Conservation (phyloP, 1,139 yeast species). For the Saccharomyces hybrid region DNA sequence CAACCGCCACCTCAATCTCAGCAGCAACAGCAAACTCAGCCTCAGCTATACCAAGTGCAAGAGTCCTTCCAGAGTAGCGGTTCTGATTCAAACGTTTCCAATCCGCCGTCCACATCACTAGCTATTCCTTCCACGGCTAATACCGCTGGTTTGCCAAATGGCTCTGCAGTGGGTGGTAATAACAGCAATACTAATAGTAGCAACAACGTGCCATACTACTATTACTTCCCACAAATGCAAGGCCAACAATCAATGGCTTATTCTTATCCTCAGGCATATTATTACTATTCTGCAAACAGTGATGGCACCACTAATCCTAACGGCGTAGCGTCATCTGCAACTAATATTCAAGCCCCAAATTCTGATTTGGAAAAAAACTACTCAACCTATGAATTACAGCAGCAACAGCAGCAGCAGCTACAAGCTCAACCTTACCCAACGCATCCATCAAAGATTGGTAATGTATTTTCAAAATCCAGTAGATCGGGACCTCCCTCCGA, state of each 20-base stretch:
- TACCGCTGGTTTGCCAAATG: not conserved
- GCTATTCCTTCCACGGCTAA: not conserved
- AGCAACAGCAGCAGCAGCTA: constrained; percentile 1
- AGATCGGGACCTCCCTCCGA: not conserved
- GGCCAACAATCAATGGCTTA: not conserved
- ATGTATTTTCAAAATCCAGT: not conserved
- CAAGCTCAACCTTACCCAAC: not conserved
- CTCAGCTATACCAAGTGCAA: not conserved
- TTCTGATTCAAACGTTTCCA: not conserved
- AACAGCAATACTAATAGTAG: not conserved
- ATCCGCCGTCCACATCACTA: not conserved
- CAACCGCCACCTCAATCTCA: constrained; percentile 7
- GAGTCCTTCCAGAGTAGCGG: not conserved
- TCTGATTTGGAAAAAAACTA: not conserved
- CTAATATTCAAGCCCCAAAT: not conserved
- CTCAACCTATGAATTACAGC: not conserved
- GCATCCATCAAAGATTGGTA: not conserved
- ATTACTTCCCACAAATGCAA: not conserved
- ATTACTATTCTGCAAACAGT: constrained; percentile 1
- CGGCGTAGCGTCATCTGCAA: not conserved
- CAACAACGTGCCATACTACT: not conserved
- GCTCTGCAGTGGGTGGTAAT: not conserved
- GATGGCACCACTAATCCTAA: not conserved
- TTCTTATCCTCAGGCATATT: not conserved
- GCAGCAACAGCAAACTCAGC: constrained; percentile 3